Conservation (phyloP, 2,329 filamentous ascomycete genomes). For the Phyllosticta citribraziliensis region DNA sequence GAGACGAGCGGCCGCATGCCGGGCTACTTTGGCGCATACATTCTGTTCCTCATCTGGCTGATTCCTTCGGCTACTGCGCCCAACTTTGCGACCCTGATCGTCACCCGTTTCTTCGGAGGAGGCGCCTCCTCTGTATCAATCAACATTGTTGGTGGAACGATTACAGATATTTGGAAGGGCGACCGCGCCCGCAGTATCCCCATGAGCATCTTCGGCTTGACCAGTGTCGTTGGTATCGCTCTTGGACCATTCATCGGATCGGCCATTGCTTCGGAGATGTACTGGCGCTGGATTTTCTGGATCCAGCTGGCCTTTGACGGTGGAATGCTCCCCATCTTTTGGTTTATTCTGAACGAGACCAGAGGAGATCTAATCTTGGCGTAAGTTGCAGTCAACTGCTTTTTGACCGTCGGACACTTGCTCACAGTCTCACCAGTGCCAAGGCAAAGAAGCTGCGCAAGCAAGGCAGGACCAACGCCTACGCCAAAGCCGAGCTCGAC, state of each 20-base stretch:
- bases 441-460: conserved; percentile 31
- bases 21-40: conserved; percentile 28
- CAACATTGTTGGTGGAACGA: conserved; percentile 28
- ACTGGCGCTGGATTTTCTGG: conserved; percentile 31
- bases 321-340: conserved; percentile 32
- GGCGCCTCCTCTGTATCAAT: conserved; percentile 34
- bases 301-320: conserved; percentile 36
- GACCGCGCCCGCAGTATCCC: conserved; percentile 31
- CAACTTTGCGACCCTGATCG: conserved; percentile 36
- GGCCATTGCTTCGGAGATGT: conserved; percentile 5
- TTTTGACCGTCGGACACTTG: no score
- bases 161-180: conserved; percentile 29
- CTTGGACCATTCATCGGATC: conserved; percentile 35
- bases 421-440: conserved; percentile 14
- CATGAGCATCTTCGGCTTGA: conserved; percentile 36
- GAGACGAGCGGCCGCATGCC: conserved; percentile 36
- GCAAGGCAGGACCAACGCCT: conserved; percentile 22
- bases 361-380: conserved; percentile 32
- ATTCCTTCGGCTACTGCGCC: conserved; percentile 34
- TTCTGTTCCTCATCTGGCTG: conserved; percentile 32
- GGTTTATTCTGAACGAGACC: conserved; percentile 32
- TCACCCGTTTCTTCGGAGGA: conserved; percentile 36
- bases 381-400: no score
- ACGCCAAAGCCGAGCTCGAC: conserved; percentile 21
- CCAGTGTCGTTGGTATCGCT: conserved; percentile 34